Conservation (phyloP, 1,139 yeast genomes). For the Zygosaccharomyces pseudobailii region DNA sequence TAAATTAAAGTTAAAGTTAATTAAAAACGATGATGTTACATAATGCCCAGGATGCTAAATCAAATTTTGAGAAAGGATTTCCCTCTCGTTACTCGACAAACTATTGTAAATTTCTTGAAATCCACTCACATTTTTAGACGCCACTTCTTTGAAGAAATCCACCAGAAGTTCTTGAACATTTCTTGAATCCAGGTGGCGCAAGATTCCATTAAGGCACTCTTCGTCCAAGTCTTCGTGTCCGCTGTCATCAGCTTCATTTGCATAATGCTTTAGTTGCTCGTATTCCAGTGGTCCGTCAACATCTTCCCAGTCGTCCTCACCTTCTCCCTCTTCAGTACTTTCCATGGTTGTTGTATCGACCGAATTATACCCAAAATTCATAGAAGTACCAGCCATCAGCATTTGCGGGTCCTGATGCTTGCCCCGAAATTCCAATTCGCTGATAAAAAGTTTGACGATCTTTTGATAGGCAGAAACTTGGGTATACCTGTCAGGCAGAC, state of each 20-base stretch:
- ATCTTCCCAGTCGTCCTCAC: constrained; percentile 73
- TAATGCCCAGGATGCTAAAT: constrained; percentile 17
- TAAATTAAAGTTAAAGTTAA: background rate
- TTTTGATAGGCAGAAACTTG: constrained; percentile 66
- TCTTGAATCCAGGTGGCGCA: constrained; percentile 29
- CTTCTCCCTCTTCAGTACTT: constrained; percentile 32
- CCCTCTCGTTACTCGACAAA: constrained; percentile 55
- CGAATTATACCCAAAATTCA: too few relatives aligned
- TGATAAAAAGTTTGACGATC: constrained; percentile 63
- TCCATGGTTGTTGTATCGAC: constrained; percentile 15
- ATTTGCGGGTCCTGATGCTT: constrained; percentile 40
- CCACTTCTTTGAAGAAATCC: constrained; percentile 61
- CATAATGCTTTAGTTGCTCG: constrained; percentile 53
- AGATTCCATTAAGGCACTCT: constrained; percentile 25
- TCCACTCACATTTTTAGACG: constrained; percentile 47
- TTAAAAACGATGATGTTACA: background rate
- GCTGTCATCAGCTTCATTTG: constrained; percentile 29
- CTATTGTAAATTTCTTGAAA: constrained; percentile 52
- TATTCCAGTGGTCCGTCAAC: constrained; percentile 62
- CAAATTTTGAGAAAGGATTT: constrained; percentile 45
- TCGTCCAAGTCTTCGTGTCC: constrained; percentile 23
- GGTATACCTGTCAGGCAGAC: constrained; percentile 59
- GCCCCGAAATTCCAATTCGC: constrained; percentile 63
- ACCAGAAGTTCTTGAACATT: constrained; percentile 44
- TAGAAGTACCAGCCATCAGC: constrained; percentile 23